Evolutionary conservation across 164 flowering plant genomes (phyloP).

Genomic region (Litsea cubeba): DNA sequence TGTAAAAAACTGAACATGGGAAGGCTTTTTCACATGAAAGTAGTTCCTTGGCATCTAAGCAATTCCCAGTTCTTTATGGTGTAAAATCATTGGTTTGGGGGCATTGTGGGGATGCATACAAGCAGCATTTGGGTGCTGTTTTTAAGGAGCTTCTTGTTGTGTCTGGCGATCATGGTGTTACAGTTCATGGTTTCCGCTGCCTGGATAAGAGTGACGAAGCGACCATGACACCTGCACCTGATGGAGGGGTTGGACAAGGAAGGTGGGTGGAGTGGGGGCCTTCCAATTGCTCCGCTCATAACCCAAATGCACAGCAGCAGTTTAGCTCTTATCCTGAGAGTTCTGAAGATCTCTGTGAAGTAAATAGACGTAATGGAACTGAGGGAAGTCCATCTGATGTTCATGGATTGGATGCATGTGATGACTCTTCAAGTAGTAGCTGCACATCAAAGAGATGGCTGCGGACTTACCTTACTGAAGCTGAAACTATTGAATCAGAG

Average conservation of each 20-base stretch:
- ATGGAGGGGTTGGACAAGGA: conserved; percentile 32
- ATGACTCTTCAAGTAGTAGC: conserved; percentile 17
- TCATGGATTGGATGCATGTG: conserved; percentile 13
- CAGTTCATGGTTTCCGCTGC: conserved; percentile 72
- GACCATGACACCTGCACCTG: conserved; percentile 17
- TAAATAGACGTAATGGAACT: conserved; percentile 14
- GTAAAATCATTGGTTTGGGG: conserved; percentile 92
- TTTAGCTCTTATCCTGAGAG: conserved; percentile 12
- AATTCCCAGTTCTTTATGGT: conserved; percentile 47
- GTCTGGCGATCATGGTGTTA: conserved; percentile 62
- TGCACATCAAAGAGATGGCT: conserved; percentile 59
- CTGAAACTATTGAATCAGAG: conserved; percentile 45
- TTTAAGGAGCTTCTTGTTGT: conserved; percentile 81
- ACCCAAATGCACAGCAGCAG: conserved; percentile 18
- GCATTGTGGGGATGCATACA: conserved; percentile 54
- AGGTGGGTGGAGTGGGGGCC: conserved; percentile 97
- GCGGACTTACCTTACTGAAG: conserved; percentile 53
- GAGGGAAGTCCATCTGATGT: conserved; percentile 11
- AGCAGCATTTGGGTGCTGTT: conserved; percentile 39
- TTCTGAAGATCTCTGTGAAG: conserved; percentile 15
- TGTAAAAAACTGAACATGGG: conserved; percentile 20
- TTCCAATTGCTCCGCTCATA: conserved; percentile 14
- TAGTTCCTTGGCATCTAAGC: conserved; percentile 23
- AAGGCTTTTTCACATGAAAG: conserved; percentile 18
- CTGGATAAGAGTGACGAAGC: conserved; percentile 19